Percentiles rank a stretch among this genome's conserved stretches.
Conservation (phyloP, 371 early-diverging fungal genomes). For the Coemansia sp. region DNA sequence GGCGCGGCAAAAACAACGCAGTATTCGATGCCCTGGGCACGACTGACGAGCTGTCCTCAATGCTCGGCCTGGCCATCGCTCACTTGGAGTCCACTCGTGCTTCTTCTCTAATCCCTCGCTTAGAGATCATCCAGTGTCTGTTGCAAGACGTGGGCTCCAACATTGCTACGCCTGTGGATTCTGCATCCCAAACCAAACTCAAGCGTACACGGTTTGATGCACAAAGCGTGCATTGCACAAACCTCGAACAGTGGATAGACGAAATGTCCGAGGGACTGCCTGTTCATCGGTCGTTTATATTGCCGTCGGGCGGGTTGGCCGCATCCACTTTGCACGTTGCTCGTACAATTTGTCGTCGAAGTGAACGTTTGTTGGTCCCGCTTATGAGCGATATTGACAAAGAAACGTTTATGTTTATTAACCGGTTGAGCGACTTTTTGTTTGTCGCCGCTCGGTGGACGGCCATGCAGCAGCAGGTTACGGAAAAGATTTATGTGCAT, state of each 20-base stretch:
- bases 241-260: conserved; percentile 86
- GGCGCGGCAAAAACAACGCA: conserved; percentile 80
- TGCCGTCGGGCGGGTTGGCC: conserved; percentile 68
- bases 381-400: conserved; percentile 54
- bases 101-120: conserved; percentile 54
- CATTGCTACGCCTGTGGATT: conserved; percentile 82
- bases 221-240: conserved; percentile 58
- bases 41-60: conserved; percentile 71
- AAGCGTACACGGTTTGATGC: conserved; percentile 74
- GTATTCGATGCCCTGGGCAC: conserved; percentile 91
- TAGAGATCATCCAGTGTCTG: conserved; percentile 85
- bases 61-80: conserved; percentile 64
- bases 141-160: conserved; percentile 88
- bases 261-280: conserved; percentile 69
- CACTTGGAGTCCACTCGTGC: conserved; percentile 55
- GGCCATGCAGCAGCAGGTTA: conserved; percentile 55
- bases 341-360: conserved; percentile 76
- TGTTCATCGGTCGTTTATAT: conserved; percentile 77
- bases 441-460: conserved; percentile 84
- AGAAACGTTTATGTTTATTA: conserved; percentile 48
- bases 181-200: conserved; percentile 35
- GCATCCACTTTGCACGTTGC: conserved; percentile 65
- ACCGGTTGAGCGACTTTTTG: conserved; percentile 82
- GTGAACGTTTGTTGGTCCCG: conserved; percentile 83
- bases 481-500: conserved; percentile 42